Percentiles rank a stretch among this genome's conserved stretches.
Conservation (phyloP, 192 early-diverging fungal genomes). For the Lobulomyces angularis region DNA sequence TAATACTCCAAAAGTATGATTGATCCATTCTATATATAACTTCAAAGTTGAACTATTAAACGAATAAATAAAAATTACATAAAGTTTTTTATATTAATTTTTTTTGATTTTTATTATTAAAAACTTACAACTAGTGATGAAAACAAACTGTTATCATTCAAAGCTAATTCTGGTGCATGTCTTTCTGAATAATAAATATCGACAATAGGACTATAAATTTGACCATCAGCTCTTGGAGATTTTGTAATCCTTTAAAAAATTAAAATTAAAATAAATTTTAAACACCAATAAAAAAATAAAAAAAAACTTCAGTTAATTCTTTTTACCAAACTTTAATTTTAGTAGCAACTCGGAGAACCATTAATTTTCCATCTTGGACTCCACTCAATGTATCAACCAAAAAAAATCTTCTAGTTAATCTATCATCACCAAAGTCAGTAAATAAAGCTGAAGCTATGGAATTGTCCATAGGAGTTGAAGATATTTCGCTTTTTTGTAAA, state of each 20-base stretch:
- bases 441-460: too few species aligned
- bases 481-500: too few species aligned
- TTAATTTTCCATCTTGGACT: slow-evolving; percentile 16
- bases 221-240: slow-evolving; percentile 6
- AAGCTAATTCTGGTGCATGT: slow-evolving; percentile 8
- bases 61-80: background rate
- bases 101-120: too few species aligned
- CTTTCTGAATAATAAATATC: slow-evolving; percentile 34
- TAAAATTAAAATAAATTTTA: background rate
- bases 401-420: slow-evolving; percentile 29
- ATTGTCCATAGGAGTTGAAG: too few species aligned
- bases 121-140: slow-evolving; percentile 5
- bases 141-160: background rate
- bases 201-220: slow-evolving; percentile 33
- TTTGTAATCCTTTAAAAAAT: slow-evolving; percentile 17
- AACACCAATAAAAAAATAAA: too few species aligned
- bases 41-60: slow-evolving; percentile 15
- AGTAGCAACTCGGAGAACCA: slow-evolving; percentile 20
- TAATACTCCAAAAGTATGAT: slow-evolving; percentile 11
- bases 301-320: too few species aligned
- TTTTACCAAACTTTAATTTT: slow-evolving; percentile 25
- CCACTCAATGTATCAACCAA: slow-evolving; percentile 32
- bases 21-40: slow-evolving; percentile 16
- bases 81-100: too few species aligned
- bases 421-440: slow-evolving; percentile 12